Evolutionary conservation across 257 asterid species (phyloP), one percentile per base, ranked within the genome.

Genomic region (Mentha longifolia): DNA sequence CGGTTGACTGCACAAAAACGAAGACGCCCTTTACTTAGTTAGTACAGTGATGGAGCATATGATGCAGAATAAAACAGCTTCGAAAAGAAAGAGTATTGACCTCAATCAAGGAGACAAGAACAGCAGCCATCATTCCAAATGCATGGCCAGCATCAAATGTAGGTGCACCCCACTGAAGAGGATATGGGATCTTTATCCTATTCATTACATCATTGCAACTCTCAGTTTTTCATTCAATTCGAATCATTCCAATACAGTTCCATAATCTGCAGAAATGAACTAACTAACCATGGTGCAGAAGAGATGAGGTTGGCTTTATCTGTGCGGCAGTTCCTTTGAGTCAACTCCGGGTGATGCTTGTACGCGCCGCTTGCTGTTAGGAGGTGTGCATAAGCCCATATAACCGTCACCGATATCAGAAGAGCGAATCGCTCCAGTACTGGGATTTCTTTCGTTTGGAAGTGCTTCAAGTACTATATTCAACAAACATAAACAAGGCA

Each of bases 101-200:
- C 95, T 94, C 99, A 75, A 94, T 84, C 84, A 94, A 70, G 81
- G 99, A 91, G 73, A 94, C 99, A 30, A 94, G 76, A 19, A 89
- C 96, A 63, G 97, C 95, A 67, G 97, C 80, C 97, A 94, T 94
- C 99, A 94, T 94, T 75, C 97, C 99, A 70, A 94, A 94, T 14
- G 97, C 85, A 84, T 91, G 99, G 65, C 99, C 99, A 22, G 99
- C 99, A 72, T 89, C 88, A 71, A 94, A 94, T 51, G 97, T 89
- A 65, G 99, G 99, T 19, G 99, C 97, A 4, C 99, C 97, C 99
- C 99, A 94, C 71, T 94, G 95, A 75, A 91, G 99, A 12, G 97
- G 97, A 51, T 89, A 91, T 19, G 99, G 97, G 74, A 94, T 86
- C 79, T 91, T 94, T 77, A 91, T 84, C 99, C 99, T 94, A 72